Percentiles rank a stretch among this genome's conserved stretches.
Conservation (phyloP, 805 yeast species). For the Komagataella mondaviorum region DNA sequence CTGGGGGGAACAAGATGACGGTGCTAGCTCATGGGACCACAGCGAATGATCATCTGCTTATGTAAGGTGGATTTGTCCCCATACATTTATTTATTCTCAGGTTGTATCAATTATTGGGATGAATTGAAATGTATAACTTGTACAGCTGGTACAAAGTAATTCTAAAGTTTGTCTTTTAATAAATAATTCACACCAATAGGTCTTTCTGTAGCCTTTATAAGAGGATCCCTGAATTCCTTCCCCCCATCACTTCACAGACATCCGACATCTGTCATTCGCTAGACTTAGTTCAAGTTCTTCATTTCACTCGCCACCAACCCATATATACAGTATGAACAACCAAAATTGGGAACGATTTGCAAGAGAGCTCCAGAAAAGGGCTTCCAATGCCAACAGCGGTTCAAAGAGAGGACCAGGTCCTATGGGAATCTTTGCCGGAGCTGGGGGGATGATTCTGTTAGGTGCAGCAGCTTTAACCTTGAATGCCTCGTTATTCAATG, state of each 20-base stretch:
- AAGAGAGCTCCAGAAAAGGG: conserved; percentile 30
- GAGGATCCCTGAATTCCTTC: too few species aligned
- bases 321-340: conserved; percentile 13
- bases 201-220: too few species aligned
- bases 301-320: neutral
- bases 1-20: neutral
- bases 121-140: neutral
- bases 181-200: too few species aligned
- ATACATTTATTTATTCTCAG: too few species aligned
- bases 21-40: neutral
- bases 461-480: conserved; percentile 43
- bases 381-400: conserved; percentile 24
- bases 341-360: conserved; percentile 41
- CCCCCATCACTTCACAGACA: neutral
- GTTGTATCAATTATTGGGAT: neutral
- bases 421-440: conserved; percentile 44
- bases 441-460: conserved; percentile 44
- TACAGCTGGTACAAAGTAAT: too few species aligned
- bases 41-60: neutral
- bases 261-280: neutral
- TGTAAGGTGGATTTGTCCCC: neutral
- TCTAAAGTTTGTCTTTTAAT: too few species aligned
- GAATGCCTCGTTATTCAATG: conserved; percentile 59
- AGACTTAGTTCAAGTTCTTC: neutral
- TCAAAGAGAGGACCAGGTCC: conserved; percentile 19